A percentile compares a stretch with the other conserved stretches of the same genome.
phyloP scores from a whole-genome alignment of 306 rosid species.

The Quercus suber region DNA sequence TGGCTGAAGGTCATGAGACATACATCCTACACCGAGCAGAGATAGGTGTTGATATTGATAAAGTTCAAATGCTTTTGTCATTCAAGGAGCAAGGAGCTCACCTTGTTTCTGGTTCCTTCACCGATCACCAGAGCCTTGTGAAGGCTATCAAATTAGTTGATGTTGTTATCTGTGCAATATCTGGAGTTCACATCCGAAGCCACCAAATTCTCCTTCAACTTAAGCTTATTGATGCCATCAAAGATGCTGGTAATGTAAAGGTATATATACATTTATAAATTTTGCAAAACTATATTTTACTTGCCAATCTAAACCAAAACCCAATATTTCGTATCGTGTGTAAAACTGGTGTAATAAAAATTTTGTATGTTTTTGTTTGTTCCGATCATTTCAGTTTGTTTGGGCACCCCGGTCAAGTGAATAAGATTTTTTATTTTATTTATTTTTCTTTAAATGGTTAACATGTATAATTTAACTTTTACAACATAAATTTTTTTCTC shows the following conservation, averaged over 20 bases:
- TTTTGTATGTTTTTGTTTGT: no score
- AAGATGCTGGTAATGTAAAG: constrained; percentile 71
- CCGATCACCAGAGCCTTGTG: constrained; percentile 49
- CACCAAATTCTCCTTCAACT: constrained; percentile 71
- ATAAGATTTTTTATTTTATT: no score
- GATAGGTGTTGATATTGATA: constrained; percentile 69
- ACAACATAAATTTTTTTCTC: no score
- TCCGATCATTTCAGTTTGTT: no score
- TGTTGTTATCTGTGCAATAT: constrained; percentile 67
- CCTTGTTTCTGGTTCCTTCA: constrained; percentile 46
- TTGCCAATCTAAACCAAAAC: no score
- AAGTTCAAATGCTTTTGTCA: constrained; percentile 54
- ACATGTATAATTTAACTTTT: no score
- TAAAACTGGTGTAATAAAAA: no score
- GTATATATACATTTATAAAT: constrained; percentile 14
- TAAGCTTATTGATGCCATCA: constrained; percentile 65
- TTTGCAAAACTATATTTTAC: no score
- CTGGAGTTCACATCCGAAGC: constrained; percentile 66
- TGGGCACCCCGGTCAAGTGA: no score
- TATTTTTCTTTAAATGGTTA: no score
- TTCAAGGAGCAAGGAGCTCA: constrained; percentile 64
- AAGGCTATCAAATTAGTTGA: constrained; percentile 60
- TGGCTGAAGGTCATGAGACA: constrained; percentile 53
- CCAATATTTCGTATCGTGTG: no score
- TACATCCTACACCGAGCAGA: constrained; percentile 60